Percentiles rank a stretch among this genome's conserved stretches.
phyloP scores from a whole-genome alignment of 108 stramenopile species.

The Cyclotella distinguenda region DNA sequence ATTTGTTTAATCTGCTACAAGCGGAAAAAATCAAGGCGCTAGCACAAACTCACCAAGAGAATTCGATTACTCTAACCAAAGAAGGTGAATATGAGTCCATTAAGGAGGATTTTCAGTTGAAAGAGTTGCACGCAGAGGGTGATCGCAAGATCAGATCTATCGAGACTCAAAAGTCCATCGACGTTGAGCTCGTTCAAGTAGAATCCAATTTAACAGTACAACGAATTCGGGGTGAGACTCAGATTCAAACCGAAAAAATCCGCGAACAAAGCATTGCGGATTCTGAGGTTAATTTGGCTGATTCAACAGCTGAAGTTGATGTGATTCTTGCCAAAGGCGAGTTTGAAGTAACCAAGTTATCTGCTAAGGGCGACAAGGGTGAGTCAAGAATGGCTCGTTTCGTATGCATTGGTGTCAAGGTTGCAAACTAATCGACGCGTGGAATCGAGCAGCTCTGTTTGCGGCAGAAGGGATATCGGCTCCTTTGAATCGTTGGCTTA shows the following conservation, averaged over 20 bases:
- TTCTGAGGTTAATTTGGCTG: conserved; percentile 11
- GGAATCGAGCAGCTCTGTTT: conserved; percentile 21
- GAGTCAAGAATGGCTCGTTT: neutral
- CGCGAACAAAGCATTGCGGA: conserved; percentile 22
- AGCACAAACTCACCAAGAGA: conserved; percentile 15
- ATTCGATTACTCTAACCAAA: conserved; percentile 12
- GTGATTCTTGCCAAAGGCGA: conserved; percentile 25
- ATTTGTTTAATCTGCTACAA: conserved; percentile 48
- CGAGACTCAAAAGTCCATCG: conserved; percentile 35
- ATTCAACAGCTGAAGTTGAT: conserved; percentile 25
- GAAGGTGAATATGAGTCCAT: conserved; percentile 18
- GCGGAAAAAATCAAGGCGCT: conserved; percentile 35
- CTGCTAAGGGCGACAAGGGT: conserved; percentile 26
- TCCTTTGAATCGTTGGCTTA: conserved; percentile 25
- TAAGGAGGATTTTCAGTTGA: conserved; percentile 8
- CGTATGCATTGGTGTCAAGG: neutral
- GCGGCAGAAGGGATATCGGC: conserved; percentile 33
- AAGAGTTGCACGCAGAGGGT: conserved; percentile 8
- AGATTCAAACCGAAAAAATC: conserved; percentile 25
- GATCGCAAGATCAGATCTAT: conserved; percentile 25
- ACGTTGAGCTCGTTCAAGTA: conserved; percentile 28
- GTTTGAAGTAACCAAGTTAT: conserved; percentile 24
- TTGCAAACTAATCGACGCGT: too few relatives aligned
- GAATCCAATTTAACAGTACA: conserved; percentile 23
- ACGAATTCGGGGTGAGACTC: conserved; percentile 25